These are phyloP conservation scores for Aspergillus transmontanensis DNA, from an alignment of 2,329 filamentous ascomycete species.

Conservation along the genomic window DNA sequence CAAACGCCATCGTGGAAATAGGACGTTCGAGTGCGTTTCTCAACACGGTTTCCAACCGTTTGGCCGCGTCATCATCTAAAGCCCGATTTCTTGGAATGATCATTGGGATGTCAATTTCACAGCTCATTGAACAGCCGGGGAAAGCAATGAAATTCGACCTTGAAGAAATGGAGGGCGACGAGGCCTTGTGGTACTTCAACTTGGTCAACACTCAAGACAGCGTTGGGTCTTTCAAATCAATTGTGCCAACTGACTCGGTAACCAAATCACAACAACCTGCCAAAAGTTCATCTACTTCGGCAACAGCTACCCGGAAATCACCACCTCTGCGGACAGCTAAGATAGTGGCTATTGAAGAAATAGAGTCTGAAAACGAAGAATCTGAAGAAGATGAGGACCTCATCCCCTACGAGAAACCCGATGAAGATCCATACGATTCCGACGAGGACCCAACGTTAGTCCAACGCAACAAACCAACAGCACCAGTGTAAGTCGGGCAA, in stretches of 20 bases:
- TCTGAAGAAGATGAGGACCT: constrained; percentile 65
- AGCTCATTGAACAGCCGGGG: constrained; percentile 66
- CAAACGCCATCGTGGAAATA: constrained; percentile 68
- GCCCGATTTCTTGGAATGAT: constrained; percentile 86
- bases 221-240: constrained; percentile 58
- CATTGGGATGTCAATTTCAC: constrained; percentile 73
- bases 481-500: constrained; percentile 65
- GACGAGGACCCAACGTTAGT: constrained; percentile 91
- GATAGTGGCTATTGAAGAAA: constrained; percentile 62
- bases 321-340: constrained; percentile 28
- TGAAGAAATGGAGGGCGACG: constrained; percentile 72
- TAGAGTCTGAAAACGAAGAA: constrained; percentile 55
- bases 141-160: constrained; percentile 80
- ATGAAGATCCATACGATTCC: constrained; percentile 85
- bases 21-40: constrained; percentile 74
- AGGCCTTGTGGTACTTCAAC: constrained; percentile 73
- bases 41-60: constrained; percentile 78
- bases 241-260: constrained; percentile 38
- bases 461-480: constrained; percentile 76
- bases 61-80: constrained; percentile 73
- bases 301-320: neutral
- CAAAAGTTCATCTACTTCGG: constrained; percentile 4
- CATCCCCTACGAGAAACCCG: constrained; percentile 78
- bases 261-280: constrained; percentile 14
- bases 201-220: constrained; percentile 66